These are phyloP conservation scores for Russula griseocarnosa DNA, from an alignment of 768 basidiomycete species.

Conservation along the genomic window DNA sequence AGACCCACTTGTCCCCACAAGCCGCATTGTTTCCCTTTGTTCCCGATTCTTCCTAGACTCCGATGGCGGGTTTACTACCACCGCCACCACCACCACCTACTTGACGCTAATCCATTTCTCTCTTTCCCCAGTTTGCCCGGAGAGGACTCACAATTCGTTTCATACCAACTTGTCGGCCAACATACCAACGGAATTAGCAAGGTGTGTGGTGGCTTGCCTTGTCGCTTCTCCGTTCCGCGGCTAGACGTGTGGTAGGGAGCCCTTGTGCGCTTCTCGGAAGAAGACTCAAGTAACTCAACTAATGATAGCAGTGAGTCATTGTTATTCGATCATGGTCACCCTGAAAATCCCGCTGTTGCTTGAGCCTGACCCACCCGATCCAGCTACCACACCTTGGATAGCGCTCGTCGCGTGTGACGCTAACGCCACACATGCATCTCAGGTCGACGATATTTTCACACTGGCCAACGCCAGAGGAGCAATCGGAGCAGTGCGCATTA, in stretches of 20 bases:
- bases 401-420: constrained; percentile 80
- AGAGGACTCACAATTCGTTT: constrained; percentile 51
- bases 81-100: background rate
- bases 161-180: constrained; percentile 55
- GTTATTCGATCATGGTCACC: background rate
- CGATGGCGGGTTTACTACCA: background rate
- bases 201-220: constrained; percentile 38
- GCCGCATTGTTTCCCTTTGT: background rate
- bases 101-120: background rate
- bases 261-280: constrained; percentile 79
- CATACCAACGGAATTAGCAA: constrained; percentile 50
- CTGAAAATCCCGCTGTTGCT: background rate
- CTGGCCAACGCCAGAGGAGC: constrained; percentile 76
- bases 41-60: background rate
- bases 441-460: constrained; percentile 73
- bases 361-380: background rate
- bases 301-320: constrained; percentile 45
- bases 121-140: constrained; percentile 34
- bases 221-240: background rate
- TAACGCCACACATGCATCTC: constrained; percentile 63
- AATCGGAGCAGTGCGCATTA: constrained; percentile 58
- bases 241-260: constrained; percentile 51
- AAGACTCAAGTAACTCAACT: constrained; percentile 36
- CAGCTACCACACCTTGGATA: constrained; percentile 83
- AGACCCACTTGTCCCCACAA: background rate